Conservation (phyloP, 148 eudicot species). For the Spergularia bocconei region DNA sequence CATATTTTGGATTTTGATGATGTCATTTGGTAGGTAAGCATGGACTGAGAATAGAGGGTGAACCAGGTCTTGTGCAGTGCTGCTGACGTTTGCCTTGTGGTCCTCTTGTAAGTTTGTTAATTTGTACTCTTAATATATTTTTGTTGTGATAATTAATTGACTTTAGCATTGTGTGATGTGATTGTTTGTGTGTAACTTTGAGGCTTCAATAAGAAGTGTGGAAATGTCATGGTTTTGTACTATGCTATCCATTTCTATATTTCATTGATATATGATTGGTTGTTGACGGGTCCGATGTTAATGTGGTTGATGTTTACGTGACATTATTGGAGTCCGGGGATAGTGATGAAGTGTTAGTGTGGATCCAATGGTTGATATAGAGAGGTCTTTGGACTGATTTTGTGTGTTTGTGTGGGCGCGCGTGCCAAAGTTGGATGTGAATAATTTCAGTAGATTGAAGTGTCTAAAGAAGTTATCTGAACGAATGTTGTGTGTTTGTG, state of each 20-base stretch:
- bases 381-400: not conserved
- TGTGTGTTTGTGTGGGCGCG: not conserved
- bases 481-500: too few relatives aligned
- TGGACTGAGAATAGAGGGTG: conserved; percentile 19
- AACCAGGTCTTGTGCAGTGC: conserved; percentile 29
- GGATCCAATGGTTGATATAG: not conserved
- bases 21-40: conserved; percentile 23
- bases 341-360: not conserved
- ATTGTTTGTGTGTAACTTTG: not conserved
- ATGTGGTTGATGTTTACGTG: not conserved
- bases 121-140: not conserved
- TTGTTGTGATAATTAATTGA: not conserved
- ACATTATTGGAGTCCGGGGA: not conserved
- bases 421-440: not conserved
- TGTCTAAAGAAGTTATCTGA: not conserved
- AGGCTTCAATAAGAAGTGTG: not conserved
- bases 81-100: conserved; percentile 23
- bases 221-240: not conserved
- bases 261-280: not conserved
- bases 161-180: conserved; percentile 3
- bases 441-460: not conserved
- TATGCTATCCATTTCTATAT: not conserved
- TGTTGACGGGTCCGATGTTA: not conserved
- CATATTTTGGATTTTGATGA: not conserved
- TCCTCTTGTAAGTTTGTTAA: conserved; percentile 30